Evolutionary conservation across 768 basidiomycete species (phyloP).

Genomic region (Leccinum subgranulosum): DNA sequence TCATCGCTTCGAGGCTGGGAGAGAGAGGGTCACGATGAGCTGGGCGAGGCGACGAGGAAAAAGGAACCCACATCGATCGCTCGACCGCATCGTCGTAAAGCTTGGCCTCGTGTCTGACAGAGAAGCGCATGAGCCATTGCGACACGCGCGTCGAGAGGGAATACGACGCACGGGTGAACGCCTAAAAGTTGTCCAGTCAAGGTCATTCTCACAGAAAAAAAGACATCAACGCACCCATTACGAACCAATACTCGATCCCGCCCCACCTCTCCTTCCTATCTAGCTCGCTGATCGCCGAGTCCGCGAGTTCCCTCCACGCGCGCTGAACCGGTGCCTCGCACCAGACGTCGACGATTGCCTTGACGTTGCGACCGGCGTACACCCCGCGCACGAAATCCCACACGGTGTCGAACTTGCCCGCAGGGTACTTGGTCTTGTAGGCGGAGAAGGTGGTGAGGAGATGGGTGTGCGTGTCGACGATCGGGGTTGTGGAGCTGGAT

Average conservation of each 20-base stretch:
- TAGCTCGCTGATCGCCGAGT: constrained; percentile 55
- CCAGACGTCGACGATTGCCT: constrained; percentile 82
- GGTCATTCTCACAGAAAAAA: not conserved
- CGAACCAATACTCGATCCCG: constrained; percentile 77
- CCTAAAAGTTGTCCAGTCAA: constrained; percentile 36
- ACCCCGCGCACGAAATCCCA: constrained; percentile 66
- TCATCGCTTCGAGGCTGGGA: constrained; percentile 65
- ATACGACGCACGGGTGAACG: constrained; percentile 67
- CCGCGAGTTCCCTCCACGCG: constrained; percentile 68
- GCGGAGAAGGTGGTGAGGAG: constrained; percentile 67
- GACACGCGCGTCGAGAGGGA: not conserved
- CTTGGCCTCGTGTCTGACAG: constrained; percentile 64
- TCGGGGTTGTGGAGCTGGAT: constrained; percentile 27
- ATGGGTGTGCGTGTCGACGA: constrained; percentile 87
- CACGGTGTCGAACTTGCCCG: constrained; percentile 51
- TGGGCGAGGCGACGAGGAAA: not conserved
- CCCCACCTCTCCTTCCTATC: constrained; percentile 55
- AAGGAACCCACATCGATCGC: constrained; percentile 52
- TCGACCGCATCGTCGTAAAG: constrained; percentile 68
- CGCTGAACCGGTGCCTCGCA: constrained; percentile 73
- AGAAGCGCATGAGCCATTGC: not conserved
- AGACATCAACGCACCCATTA: constrained; percentile 53
- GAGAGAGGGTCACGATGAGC: not conserved
- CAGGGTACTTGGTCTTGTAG: constrained; percentile 62
- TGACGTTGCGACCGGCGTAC: constrained; percentile 55